A percentile compares a stretch with the other conserved stretches of the same genome.
Evolutionary conservation across 768 basidiomycete genomes (phyloP).

Genomic region (Erythrobasidium yunnanense): DNA sequence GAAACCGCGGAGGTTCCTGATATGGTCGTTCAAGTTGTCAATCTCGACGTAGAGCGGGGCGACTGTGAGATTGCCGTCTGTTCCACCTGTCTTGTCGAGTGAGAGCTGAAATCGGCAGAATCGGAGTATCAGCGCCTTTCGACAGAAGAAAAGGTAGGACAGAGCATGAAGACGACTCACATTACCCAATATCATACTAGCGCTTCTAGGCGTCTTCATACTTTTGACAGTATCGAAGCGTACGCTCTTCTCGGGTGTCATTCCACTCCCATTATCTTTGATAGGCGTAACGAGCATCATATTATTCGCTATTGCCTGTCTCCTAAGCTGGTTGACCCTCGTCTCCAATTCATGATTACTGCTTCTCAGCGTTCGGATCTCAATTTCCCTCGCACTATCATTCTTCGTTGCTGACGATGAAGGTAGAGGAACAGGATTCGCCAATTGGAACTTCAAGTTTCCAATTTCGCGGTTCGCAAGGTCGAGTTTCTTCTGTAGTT

Average conservation of each 20-base stretch:
- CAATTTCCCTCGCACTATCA: conserved; percentile 63
- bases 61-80: conserved; percentile 48
- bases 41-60: conserved; percentile 64
- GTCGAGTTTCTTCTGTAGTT: conserved; percentile 28
- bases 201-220: conserved; percentile 35
- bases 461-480: conserved; percentile 25
- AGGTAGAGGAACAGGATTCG: neutral
- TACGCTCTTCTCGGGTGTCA: conserved; percentile 32
- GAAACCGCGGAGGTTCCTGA: conserved; percentile 40
- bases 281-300: neutral
- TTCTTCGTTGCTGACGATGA: conserved; percentile 44
- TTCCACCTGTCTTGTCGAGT: conserved; percentile 48
- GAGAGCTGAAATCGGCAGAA: conserved; percentile 29
- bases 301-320: conserved; percentile 31
- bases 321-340: conserved; percentile 47
- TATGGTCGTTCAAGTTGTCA: conserved; percentile 53
- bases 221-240: conserved; percentile 28
- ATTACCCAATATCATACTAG: conserved; percentile 32
- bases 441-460: conserved; percentile 16
- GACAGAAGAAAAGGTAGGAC: too few species aligned
- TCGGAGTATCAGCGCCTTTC: conserved; percentile 62
- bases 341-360: conserved; percentile 67
- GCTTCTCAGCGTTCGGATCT: conserved; percentile 62
- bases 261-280: conserved; percentile 45
- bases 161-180: too few species aligned